phyloP scores from a whole-genome alignment of 805 yeast species.

The Lipomyces sp. region DNA sequence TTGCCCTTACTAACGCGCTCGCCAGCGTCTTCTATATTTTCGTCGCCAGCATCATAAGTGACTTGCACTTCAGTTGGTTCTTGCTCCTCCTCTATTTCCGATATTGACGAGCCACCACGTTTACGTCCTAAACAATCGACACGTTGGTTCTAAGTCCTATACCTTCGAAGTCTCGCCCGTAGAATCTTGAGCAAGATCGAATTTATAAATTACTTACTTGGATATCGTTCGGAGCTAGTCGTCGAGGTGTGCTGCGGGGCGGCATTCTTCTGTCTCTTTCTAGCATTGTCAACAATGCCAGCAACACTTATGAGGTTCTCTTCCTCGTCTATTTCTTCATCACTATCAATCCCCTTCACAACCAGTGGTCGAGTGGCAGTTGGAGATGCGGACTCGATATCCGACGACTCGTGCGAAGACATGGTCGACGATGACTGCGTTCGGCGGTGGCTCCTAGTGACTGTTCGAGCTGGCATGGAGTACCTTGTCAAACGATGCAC shows the following conservation, averaged over 20 bases:
- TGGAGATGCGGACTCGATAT: background rate
- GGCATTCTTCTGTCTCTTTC: background rate
- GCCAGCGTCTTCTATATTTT: slow-evolving; percentile 18
- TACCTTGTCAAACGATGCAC: background rate
- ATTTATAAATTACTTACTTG: background rate
- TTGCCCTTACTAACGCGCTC: slow-evolving; percentile 22
- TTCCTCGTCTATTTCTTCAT: background rate
- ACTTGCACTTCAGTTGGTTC: background rate
- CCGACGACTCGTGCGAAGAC: background rate
- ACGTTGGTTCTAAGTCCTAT: background rate
- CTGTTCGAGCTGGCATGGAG: slow-evolving; percentile 5
- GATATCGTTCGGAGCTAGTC: background rate
- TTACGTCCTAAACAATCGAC: background rate
- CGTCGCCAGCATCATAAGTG: slow-evolving; percentile 13
- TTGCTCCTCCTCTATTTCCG: slow-evolving; percentile 7
- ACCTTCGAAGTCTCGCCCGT: background rate
- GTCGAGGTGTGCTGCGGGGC: background rate
- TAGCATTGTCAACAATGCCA: background rate
- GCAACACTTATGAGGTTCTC: background rate
- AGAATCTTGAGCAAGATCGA: background rate
- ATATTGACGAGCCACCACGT: background rate
- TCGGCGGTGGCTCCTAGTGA: background rate
- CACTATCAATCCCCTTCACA: background rate
- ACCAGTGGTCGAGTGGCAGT: background rate
- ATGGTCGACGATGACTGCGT: background rate